These are phyloP conservation scores for Chrysoporthe deuterocubensis DNA, from an alignment of 2,329 filamentous ascomycete genomes.

Conservation along the genomic window DNA sequence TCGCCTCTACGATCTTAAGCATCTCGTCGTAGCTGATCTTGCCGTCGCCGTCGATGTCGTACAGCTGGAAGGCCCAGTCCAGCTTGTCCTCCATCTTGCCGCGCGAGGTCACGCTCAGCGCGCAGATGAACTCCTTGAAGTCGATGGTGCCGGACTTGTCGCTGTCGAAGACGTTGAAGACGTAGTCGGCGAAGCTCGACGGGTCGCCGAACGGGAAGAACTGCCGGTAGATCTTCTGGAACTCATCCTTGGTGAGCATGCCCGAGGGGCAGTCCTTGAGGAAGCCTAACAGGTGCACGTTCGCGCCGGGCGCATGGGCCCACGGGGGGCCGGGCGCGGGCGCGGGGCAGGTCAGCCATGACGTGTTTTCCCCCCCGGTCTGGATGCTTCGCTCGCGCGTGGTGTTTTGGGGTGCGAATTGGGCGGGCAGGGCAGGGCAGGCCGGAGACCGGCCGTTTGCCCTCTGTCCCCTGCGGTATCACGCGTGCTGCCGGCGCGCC, in stretches of 20 bases:
- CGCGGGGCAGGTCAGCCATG: constrained; percentile 7
- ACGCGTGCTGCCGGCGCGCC: not conserved
- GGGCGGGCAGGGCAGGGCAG: too few species aligned
- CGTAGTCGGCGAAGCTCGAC: constrained; percentile 96
- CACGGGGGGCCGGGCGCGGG: constrained; percentile 9
- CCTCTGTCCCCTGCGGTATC: not conserved
- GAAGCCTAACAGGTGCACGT: constrained; percentile 69
- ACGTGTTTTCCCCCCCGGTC: not conserved
- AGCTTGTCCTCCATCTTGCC: constrained; percentile 99
- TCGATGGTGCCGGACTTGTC: constrained; percentile 98
- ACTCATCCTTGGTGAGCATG: constrained; percentile 96
- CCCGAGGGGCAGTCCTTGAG: constrained; percentile 97
- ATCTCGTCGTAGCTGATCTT: constrained; percentile 99
- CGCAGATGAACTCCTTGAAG: constrained; percentile 99
- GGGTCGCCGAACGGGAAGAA: constrained; percentile 99
- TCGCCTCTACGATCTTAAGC: constrained; percentile 97
- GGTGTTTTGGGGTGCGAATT: not conserved
- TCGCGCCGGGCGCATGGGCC: constrained; percentile 14
- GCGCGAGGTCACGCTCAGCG: constrained; percentile 91
- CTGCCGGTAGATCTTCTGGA: constrained; percentile 99
- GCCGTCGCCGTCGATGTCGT: constrained; percentile 98
- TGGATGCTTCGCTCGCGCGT: not conserved
- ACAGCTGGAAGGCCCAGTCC: constrained; percentile 98
- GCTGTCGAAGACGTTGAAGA: constrained; percentile 98
- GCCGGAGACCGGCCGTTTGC: not conserved